phyloP scores from a whole-genome alignment of 2,329 filamentous ascomycete species.

The Xylariaceae sp. region DNA sequence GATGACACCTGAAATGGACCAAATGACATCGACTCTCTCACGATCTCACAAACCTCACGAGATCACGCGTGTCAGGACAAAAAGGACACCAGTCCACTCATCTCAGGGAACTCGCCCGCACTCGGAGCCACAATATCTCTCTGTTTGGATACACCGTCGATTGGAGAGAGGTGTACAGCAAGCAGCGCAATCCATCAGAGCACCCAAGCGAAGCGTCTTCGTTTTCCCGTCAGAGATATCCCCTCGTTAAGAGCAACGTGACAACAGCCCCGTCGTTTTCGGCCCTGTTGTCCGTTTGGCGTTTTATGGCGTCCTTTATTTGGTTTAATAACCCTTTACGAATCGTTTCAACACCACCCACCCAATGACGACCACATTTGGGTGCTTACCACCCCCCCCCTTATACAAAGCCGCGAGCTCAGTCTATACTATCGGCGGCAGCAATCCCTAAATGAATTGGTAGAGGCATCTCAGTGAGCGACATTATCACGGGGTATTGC shows the following conservation, averaged over 20 bases:
- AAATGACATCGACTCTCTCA: not conserved
- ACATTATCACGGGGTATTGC: constrained; percentile 5
- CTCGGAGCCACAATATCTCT: not conserved
- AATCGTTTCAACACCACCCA: constrained; percentile 3
- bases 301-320: constrained; percentile 11
- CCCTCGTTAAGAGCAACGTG: constrained; percentile 5
- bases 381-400: constrained; percentile 7
- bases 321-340: constrained; percentile 8
- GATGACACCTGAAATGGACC: too few relatives aligned
- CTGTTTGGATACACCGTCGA: constrained; percentile 10
- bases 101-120: constrained; percentile 10
- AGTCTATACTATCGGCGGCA: constrained; percentile 1
- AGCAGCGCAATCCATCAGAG: not conserved
- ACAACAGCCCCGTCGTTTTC: constrained; percentile 4
- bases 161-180: not conserved
- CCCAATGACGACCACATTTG: constrained; percentile 15
- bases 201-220: not conserved
- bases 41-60: constrained; percentile 2
- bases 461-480: constrained; percentile 5
- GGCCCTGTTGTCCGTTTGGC: constrained; percentile 5
- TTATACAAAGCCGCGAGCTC: constrained; percentile 1
- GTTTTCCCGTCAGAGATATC: constrained; percentile 2
- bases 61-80: not conserved
- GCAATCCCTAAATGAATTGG: constrained; percentile 13
- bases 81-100: not conserved